These are phyloP conservation scores for Waitea zeae DNA, from an alignment of 1,284 basidiomycete species.

Conservation along the genomic window DNA sequence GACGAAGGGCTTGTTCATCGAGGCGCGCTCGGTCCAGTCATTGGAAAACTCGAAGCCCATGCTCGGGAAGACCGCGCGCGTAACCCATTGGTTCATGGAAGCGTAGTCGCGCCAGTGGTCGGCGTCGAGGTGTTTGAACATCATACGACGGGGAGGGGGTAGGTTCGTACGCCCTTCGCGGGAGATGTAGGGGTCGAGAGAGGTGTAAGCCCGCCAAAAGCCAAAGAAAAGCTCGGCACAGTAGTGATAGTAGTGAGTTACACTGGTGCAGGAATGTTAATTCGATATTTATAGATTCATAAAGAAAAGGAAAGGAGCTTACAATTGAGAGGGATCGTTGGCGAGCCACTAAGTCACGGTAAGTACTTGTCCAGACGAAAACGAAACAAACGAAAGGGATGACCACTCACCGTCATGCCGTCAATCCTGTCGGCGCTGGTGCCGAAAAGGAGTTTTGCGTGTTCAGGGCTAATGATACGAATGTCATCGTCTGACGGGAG, in stretches of 20 bases:
- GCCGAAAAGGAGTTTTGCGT: constrained; percentile 58
- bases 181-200: constrained; percentile 55
- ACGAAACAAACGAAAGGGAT: background rate
- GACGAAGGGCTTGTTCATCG: constrained; percentile 49
- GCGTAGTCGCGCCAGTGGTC: constrained; percentile 80
- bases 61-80: constrained; percentile 61
- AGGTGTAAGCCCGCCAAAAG: constrained; percentile 76
- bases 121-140: constrained; percentile 58
- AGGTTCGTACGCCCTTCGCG: constrained; percentile 48
- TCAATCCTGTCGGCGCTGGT: constrained; percentile 37
- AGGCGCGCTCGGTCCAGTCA: constrained; percentile 64
- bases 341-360: constrained; percentile 37
- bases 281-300: too few species aligned
- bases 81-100: constrained; percentile 65
- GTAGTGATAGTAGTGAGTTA: constrained; percentile 74
- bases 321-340: constrained; percentile 73
- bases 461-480: constrained; percentile 48
- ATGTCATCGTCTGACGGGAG: constrained; percentile 64
- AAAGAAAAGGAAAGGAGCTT: too few species aligned
- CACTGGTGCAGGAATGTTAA: too few species aligned
- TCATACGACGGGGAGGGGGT: constrained; percentile 51
- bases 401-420: constrained; percentile 41
- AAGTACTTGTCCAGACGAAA: background rate
- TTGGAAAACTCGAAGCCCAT: constrained; percentile 56
- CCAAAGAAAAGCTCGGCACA: constrained; percentile 81